phyloP scores from a whole-genome alignment of 208 protist genomes.

The Wallacemonas collosoma region DNA sequence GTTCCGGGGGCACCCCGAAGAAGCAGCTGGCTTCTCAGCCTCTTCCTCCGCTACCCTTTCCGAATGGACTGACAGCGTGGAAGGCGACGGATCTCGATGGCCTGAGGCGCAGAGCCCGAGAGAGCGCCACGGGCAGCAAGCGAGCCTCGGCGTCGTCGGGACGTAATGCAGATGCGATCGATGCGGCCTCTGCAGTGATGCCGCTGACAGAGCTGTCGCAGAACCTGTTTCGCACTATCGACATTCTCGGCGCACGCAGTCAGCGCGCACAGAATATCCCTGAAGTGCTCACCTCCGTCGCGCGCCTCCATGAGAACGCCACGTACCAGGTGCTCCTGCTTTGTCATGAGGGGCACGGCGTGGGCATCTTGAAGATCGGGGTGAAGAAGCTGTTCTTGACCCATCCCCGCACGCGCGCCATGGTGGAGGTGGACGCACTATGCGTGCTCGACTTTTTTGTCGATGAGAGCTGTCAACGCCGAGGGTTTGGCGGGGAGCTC shows the following conservation, averaged over 20 bases:
- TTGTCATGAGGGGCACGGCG: constrained; percentile 43
- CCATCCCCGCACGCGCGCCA: constrained; percentile 33
- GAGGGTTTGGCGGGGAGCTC: constrained; percentile 78
- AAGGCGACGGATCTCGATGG: constrained; percentile 44
- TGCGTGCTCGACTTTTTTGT: constrained; percentile 96
- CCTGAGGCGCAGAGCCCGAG: constrained; percentile 17
- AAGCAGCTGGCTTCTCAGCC: constrained; percentile 14
- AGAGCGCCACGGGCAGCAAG: background rate
- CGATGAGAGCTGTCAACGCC: constrained; percentile 78
- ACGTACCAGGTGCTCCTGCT: constrained; percentile 74
- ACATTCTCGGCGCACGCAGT: constrained; percentile 71
- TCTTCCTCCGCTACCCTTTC: constrained; percentile 44
- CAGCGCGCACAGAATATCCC: constrained; percentile 61
- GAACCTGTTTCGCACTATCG: constrained; percentile 68
- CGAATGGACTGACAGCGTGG: constrained; percentile 65
- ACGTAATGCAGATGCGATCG: constrained; percentile 25
- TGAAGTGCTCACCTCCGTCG: constrained; percentile 60
- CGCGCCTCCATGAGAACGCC: constrained; percentile 51
- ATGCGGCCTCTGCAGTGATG: constrained; percentile 19
- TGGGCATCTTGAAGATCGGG: constrained; percentile 91
- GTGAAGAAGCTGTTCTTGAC: constrained; percentile 89
- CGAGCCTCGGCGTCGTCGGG: background rate
- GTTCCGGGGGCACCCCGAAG: constrained; percentile 3
- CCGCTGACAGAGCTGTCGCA: constrained; percentile 24
- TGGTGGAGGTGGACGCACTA: constrained; percentile 91